phyloP scores from a whole-genome alignment of 148 eudicot genomes.

The Fagopyrum homotropicum region DNA sequence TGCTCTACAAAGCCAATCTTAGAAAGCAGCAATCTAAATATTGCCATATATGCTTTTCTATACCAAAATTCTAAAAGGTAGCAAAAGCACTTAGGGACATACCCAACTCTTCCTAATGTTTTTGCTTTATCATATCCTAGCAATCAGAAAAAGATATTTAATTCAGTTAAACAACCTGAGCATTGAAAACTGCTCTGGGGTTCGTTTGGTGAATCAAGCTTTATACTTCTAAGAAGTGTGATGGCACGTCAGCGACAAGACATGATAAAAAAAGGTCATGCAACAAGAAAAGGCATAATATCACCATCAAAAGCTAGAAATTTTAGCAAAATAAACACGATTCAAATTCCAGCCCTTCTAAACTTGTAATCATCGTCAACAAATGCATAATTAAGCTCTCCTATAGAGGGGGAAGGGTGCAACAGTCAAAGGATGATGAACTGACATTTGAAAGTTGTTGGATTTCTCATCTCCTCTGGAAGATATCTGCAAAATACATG shows the following conservation, averaged over 20 bases:
- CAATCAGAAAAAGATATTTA: not conserved
- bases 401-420: not conserved
- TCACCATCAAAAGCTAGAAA: not conserved
- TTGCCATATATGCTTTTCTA: not conserved
- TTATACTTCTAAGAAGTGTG: too few species aligned
- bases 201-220: not conserved
- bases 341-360: not conserved
- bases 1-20: not conserved
- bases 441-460: slow-evolving; percentile 91
- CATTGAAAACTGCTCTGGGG: not conserved
- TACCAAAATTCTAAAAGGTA: not conserved
- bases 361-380: not conserved
- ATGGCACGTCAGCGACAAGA: slow-evolving; percentile 1
- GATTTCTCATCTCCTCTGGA: slow-evolving; percentile 98
- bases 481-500: slow-evolving; percentile 54
- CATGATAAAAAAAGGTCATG: slow-evolving; percentile 9
- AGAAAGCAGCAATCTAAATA: not conserved
- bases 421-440: slow-evolving; percentile 18
- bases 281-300: not conserved
- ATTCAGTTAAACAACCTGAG: not conserved
- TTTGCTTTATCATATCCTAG: not conserved
- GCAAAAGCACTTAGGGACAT: not conserved
- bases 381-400: not conserved
- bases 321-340: not conserved
- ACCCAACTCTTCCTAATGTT: not conserved